A percentile compares a stretch with the other conserved stretches of the same genome.
phyloP scores from a whole-genome alignment of 2,329 filamentous ascomycete genomes.

The Colletotrichum sojae region DNA sequence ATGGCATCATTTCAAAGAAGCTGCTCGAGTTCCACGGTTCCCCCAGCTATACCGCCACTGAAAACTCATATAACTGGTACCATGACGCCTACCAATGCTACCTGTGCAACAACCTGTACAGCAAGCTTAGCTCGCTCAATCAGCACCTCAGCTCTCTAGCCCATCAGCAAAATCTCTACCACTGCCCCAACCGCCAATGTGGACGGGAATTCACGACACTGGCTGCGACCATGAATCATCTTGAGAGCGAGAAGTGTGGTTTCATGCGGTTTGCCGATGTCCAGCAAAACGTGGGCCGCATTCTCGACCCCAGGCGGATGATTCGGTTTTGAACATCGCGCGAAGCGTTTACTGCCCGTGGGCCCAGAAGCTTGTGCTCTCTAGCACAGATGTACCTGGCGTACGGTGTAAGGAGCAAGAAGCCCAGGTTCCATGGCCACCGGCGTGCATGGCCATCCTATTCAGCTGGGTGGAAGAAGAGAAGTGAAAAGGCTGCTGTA shows the following conservation, averaged over 20 bases:
- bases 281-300: slow-evolving; percentile 44
- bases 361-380: not conserved
- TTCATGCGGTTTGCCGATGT: slow-evolving; percentile 54
- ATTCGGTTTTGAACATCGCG: not conserved
- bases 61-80: slow-evolving; percentile 47
- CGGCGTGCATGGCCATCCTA: no score
- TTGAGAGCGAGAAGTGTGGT: slow-evolving; percentile 60
- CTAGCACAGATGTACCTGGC: not conserved
- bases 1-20: slow-evolving; percentile 65
- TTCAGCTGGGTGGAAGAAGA: not conserved
- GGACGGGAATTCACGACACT: slow-evolving; percentile 54
- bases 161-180: slow-evolving; percentile 55
- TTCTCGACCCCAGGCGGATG: not conserved
- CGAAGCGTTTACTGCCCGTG: not conserved
- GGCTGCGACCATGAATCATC: slow-evolving; percentile 56
- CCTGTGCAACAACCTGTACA: slow-evolving; percentile 59
- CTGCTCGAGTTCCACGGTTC: slow-evolving; percentile 61
- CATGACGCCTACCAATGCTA: slow-evolving; percentile 59
- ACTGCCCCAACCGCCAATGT: slow-evolving; percentile 55
- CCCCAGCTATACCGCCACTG: slow-evolving; percentile 57
- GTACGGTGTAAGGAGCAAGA: no score
- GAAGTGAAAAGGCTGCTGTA: not conserved
- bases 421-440: no score
- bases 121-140: slow-evolving; percentile 54
- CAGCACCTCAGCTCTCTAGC: slow-evolving; percentile 67